Conservation (phyloP, 176 grass and related monocot species). For the Cocos nucifera region DNA sequence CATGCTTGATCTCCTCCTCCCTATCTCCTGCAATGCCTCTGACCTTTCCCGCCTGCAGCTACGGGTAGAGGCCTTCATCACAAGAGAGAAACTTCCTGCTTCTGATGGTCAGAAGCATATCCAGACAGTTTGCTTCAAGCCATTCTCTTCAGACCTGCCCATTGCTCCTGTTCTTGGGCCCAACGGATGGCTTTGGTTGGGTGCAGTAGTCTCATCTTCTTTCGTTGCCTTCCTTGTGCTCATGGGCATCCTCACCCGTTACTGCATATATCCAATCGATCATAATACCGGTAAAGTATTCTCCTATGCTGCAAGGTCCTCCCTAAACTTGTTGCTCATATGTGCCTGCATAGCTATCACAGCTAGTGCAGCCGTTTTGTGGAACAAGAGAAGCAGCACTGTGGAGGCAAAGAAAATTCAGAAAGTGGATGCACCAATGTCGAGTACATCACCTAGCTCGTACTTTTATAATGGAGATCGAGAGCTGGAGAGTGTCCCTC, state of each 20-base stretch:
- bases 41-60: conserved; percentile 28
- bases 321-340: conserved; percentile 40
- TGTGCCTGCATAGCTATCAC: conserved; percentile 21
- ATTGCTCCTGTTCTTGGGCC: conserved; percentile 34
- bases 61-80: conserved; percentile 44
- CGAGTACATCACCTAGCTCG: conserved; percentile 21
- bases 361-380: conserved; percentile 29
- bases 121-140: conserved; percentile 39
- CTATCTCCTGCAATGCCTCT: conserved; percentile 19
- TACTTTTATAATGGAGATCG: conserved; percentile 16
- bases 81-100: conserved; percentile 24
- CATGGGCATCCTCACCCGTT: conserved; percentile 24
- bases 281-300: conserved; percentile 32
- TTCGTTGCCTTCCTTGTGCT: conserved; percentile 45
- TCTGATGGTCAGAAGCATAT: conserved; percentile 11
- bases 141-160: conserved; percentile 21
- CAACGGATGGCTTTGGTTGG: conserved; percentile 45
- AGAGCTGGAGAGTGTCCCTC: conserved; percentile 42
- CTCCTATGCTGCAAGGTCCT: conserved; percentile 24
- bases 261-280: conserved; percentile 43
- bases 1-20: conserved; percentile 54
- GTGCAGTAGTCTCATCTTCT: conserved; percentile 32
- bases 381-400: conserved; percentile 27
- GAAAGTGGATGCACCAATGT: conserved; percentile 23
- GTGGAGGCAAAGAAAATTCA: conserved; percentile 28